Base-by-base conservation (phyloP, 2,329 filamentous ascomycete species). In the Trichoderma oligosporum region DNA sequence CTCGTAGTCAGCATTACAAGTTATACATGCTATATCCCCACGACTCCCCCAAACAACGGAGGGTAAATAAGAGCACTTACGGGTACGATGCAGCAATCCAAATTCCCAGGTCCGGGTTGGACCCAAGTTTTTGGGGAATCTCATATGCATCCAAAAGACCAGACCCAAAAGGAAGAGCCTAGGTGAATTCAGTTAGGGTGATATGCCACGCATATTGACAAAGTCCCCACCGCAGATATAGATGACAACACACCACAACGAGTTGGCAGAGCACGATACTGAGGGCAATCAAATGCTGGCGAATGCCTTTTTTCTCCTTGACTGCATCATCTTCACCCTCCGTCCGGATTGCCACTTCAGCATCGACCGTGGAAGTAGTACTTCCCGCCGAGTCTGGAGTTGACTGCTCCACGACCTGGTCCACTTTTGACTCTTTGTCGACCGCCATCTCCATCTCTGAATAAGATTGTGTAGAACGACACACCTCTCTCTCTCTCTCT, bases 151-250 rank as follows among this genome's bases (percentile, higher is more conserved):
- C 29, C 29, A 54, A 54, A n/a, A 54, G 49, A 12, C 49, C 49
- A 18, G 49, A 54, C 31, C 49, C 49, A n/a, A 54, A 54, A 54
- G 49, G 49, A 35, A 54, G 49, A 54, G 49, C 49, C 49, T 54
- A 27, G 2, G 18, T 14, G 7, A 11, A 14, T 35, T 18, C 4
- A 12, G 39, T 54, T 44, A 44, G 31, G 20, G 25, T 7, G 20
- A 25, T 14, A 35, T 11, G n/a, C 25, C 20, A 14, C 7, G n/a
- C 11, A n/a, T 8, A 7, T n/a, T n/a, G n/a, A n/a, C n/a, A n/a
- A n/a, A n/a, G n/a, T n/a, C n/a, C n/a, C n/a, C n/a, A n/a, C n/a
- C n/a, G n/a, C n/a, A 18, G 4, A 18, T 16, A 25, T 20, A 29
- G 16, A 12, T 16, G 9, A 18, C 41, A 12, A 54, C 49, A 44